Evolutionary conservation across 805 yeast species (phyloP), one percentile per base, ranked within the genome.

Genomic region (Kodamaea fukazawae): DNA sequence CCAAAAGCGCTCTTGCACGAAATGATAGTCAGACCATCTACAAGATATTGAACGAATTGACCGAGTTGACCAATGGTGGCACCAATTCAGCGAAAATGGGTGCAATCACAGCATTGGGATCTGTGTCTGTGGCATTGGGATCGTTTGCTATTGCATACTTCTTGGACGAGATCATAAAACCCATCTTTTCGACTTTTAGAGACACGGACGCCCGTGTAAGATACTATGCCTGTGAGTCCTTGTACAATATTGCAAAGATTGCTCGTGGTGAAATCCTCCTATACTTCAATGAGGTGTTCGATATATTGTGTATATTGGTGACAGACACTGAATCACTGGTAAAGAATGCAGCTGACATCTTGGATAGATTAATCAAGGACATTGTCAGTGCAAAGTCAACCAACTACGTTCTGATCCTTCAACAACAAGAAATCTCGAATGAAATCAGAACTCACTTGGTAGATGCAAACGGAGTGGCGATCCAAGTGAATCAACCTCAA

Each of bases 191-290:
- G 0, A 91, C 97, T 43, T 93, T 93, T 60, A 91, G 95, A 36
- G 99, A 93, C 55, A 96, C 93, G 44, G 96, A 93, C 59, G 91
- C 96, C n/a, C 78, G 95, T 49, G 99, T 93, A 7, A 73, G 99
- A 40, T 93, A 93, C 55, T 93, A 89, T 60, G 97, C 99, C 0
- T 93, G 98, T 65, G 99, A 93, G 56, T 84, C 95, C 34, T 71
- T 93, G 45, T 93, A 93, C 63, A 93, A 93, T 62, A 90, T 93
- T 33, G 96, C 98, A 34, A 93, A 93, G 56, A 95, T 93, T 14
- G 96, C 98, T 3, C 81, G 95, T 50, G 98, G 98, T 20, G 98
- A 93, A 61, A 86, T 93, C 15, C 67, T 93, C 45, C 69, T 85
- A 9, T 90, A 87, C 58, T 93, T 93, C 71, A 93, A 91, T 62